Percentiles rank a stretch among this genome's conserved stretches.
Conservation (phyloP, 2,329 filamentous ascomycete species). For the Arthrobotrys megalospora region DNA sequence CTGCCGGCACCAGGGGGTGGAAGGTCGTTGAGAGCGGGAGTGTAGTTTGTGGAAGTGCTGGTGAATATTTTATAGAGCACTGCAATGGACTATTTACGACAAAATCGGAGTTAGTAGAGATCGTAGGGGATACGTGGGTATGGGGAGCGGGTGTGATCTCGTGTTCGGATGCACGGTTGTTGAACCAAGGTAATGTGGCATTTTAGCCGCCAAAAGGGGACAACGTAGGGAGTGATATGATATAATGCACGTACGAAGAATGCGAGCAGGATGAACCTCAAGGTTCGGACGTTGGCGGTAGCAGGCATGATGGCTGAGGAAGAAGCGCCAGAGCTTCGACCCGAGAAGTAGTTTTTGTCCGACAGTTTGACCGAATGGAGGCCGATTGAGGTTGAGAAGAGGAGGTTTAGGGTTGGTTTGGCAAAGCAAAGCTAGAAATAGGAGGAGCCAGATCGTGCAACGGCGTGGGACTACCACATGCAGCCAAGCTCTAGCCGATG, state of each 20-base stretch:
- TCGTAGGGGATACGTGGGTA: not conserved
- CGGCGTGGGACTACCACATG: constrained; percentile 44
- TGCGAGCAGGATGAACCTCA: constrained; percentile 82
- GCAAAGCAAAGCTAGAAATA: constrained; percentile 2
- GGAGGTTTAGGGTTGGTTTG: not conserved
- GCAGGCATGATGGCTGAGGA: constrained; percentile 59
- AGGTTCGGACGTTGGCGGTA: constrained; percentile 63
- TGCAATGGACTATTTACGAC: constrained; percentile 60
- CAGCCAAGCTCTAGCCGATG: constrained; percentile 30
- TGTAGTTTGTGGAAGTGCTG: constrained; percentile 45
- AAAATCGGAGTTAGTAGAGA: not conserved
- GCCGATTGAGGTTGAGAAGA: constrained; percentile 39
- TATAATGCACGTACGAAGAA: constrained; percentile 77
- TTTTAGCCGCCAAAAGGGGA: constrained; percentile 38
- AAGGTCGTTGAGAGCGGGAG: constrained; percentile 8
- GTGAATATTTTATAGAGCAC: constrained; percentile 65
- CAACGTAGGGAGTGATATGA: constrained; percentile 17
- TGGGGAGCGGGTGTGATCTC: not conserved
- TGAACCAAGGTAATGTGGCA: constrained; percentile 13
- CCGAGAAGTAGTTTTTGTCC: constrained; percentile 34
- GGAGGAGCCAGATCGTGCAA: constrained; percentile 12
- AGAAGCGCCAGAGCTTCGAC: constrained; percentile 61
- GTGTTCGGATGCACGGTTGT: constrained; percentile 16
- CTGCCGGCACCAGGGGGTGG: constrained; percentile 38
- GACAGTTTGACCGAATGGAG: constrained; percentile 21